Evolutionary conservation across 805 yeast species (phyloP).

Genomic region (Candida piceae): DNA sequence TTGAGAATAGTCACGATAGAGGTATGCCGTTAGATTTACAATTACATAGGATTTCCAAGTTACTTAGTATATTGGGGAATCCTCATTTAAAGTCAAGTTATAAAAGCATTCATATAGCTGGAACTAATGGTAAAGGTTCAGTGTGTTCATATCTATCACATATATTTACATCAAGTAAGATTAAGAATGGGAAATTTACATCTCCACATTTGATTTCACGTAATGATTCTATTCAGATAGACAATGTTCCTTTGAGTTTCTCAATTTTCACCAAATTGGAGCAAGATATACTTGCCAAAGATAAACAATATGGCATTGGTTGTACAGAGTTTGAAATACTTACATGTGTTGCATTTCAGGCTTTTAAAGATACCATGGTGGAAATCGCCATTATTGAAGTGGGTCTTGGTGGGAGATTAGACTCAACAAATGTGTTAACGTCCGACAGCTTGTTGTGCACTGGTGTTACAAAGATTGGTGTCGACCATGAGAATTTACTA

Average conservation of each 20-base stretch:
- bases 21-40: constrained; percentile 58
- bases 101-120: constrained; percentile 84
- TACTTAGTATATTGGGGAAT: constrained; percentile 51
- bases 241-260: constrained; percentile 50
- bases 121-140: constrained; percentile 96
- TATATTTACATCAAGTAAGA: constrained; percentile 43
- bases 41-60: constrained; percentile 41
- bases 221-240: constrained; percentile 70
- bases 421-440: constrained; percentile 76
- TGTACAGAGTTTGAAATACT: constrained; percentile 88
- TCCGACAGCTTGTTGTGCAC: constrained; percentile 45
- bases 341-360: constrained; percentile 79
- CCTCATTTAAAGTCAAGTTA: constrained; percentile 53
- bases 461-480: constrained; percentile 78
- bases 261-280: constrained; percentile 42
- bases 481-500: constrained; percentile 77
- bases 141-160: constrained; percentile 78
- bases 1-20: no score
- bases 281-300: constrained; percentile 34
- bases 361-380: constrained; percentile 56
- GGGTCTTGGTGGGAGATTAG: constrained; percentile 86
- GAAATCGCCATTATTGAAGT: constrained; percentile 86
- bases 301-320: constrained; percentile 39
- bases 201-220: constrained; percentile 78
- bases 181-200: constrained; percentile 72